A percentile compares a stretch with the other conserved stretches of the same genome.
Conservation (phyloP, 192 early-diverging fungal species). For the Coemansia sp. region DNA sequence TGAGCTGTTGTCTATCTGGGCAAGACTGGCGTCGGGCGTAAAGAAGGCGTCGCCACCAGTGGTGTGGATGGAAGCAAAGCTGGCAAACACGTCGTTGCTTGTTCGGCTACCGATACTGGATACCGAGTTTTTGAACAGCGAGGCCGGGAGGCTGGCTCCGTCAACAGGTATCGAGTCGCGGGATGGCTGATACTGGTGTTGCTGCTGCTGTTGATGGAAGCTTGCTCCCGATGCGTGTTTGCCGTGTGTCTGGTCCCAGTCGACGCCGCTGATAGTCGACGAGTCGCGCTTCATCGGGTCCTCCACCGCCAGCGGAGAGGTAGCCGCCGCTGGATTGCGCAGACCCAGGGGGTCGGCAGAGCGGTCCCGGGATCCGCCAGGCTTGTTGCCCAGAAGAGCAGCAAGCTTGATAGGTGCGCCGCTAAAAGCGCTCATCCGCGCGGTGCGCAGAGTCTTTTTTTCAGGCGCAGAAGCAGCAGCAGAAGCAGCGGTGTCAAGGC, state of each 20-base stretch:
- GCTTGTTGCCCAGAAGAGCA: neutral
- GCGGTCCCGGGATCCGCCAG: no score
- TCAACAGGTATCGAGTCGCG: neutral
- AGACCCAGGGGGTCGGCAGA: no score
- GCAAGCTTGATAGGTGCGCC: conserved; percentile 13
- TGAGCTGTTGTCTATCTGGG: conserved; percentile 15
- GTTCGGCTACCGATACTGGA: conserved; percentile 17
- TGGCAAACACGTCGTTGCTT: conserved; percentile 32
- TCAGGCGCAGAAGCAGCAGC: neutral
- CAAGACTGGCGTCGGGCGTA: conserved; percentile 49
- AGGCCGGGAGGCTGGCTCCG: conserved; percentile 19
- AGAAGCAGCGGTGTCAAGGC: neutral
- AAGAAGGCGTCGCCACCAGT: conserved; percentile 29
- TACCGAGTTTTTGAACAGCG: conserved; percentile 39
- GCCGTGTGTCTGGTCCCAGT: conserved; percentile 16
- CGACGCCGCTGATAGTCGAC: conserved; percentile 35
- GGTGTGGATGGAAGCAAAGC: conserved; percentile 30
- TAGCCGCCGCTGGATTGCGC: no score
- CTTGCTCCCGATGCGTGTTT: conserved; percentile 21
- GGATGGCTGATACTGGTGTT: neutral
- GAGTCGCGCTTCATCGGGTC: conserved; percentile 36
- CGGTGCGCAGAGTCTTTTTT: neutral
- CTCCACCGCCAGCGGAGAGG: neutral
- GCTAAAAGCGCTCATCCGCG: conserved; percentile 50
- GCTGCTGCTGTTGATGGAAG: neutral